Base-by-base conservation (phyloP, 352 stramenopile genomes). In the Blastocystis sp. region DNA sequence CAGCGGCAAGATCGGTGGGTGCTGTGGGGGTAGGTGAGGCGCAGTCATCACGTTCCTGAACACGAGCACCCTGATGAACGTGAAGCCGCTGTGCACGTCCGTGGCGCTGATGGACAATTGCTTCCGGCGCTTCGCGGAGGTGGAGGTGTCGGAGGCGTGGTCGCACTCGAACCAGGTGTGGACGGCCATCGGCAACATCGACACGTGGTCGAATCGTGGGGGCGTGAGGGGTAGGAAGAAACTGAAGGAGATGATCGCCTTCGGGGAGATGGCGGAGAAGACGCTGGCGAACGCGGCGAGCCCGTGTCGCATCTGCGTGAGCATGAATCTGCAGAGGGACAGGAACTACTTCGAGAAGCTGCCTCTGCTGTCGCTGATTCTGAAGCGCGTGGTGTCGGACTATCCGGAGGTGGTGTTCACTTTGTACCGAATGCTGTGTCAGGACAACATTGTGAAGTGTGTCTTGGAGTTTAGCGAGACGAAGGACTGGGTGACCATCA, bases 261-360 rank as follows among this genome's bases (percentile, higher is more conserved):
- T 81, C 60, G 71, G 71, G 11, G 71, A 81, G 45, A 64, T 66
- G 34, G 71, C 71, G 14, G 71, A 81, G 54, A 21, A 40, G 28
- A 42, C 54, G 21, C 28, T 81, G 43, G 71, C 71, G 38, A 10
- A 63, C 19, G 71, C 71, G 11, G 3, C 42, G 43, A 57, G 45
- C 42, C 71, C 71, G 21, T 81, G 71, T 60, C 43, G 52, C 34
- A 81, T 81, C 71, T 81, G 71, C 43, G 71, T 81, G 10, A 63
- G 71, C 3, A 81, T 81, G 71, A 81, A 81, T 81, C 71, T 81
- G 11, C 71, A 81, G 71, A 81, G 66, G n/a, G 71, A 66, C 17
- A 40, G 40, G n/a, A 81, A 81, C 60, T 81, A 81, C n/a, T 81
- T 81, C 48, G 71, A 81, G 48, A 81, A 81, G 57, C 71, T 81